phyloP scores from a whole-genome alignment of 2,329 filamentous ascomycete genomes.

The Diplodia corticola region DNA sequence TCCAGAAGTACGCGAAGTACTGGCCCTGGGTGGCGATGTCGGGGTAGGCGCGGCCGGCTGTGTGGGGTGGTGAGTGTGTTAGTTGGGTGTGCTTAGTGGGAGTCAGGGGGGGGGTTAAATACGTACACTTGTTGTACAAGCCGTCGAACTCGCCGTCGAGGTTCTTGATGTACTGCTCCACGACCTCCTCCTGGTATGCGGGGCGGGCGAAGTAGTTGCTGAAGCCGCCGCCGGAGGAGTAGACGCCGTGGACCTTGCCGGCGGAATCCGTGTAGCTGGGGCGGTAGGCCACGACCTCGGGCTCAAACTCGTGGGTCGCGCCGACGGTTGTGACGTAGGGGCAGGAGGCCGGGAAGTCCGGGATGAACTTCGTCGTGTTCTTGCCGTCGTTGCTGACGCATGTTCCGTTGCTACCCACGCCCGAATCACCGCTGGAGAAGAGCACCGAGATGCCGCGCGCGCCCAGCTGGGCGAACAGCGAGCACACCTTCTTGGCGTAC shows the following conservation, averaged over 20 bases:
- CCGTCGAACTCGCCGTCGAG: conserved; percentile 40
- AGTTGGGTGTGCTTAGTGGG: not conserved
- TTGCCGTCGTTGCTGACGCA: conserved; percentile 29
- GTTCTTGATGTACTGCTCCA: conserved; percentile 46
- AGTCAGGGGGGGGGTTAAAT: not conserved
- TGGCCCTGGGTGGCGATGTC: conserved; percentile 51
- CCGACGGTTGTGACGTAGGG: conserved; percentile 56
- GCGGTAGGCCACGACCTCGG: conserved; percentile 29
- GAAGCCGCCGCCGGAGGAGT: conserved; percentile 33
- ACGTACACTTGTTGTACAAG: conserved; percentile 42
- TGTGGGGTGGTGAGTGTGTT: not conserved
- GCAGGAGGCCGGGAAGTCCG: conserved; percentile 52
- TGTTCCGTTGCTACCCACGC: conserved; percentile 43
- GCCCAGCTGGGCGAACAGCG: conserved; percentile 56
- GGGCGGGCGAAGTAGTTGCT: conserved; percentile 47
- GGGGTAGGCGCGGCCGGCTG: conserved; percentile 49
- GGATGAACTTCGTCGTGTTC: conserved; percentile 47
- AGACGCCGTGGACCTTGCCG: conserved; percentile 24
- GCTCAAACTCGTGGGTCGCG: conserved; percentile 29
- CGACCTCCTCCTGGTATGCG: conserved; percentile 44
- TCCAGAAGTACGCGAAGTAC: conserved; percentile 33
- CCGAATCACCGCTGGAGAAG: conserved; percentile 51
- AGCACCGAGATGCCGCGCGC: conserved; percentile 52
- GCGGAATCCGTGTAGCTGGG: conserved; percentile 26
- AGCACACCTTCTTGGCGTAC: conserved; percentile 64